phyloP scores from a whole-genome alignment of 2,329 filamentous ascomycete species.

The Myriosclerotinia curreyana region DNA sequence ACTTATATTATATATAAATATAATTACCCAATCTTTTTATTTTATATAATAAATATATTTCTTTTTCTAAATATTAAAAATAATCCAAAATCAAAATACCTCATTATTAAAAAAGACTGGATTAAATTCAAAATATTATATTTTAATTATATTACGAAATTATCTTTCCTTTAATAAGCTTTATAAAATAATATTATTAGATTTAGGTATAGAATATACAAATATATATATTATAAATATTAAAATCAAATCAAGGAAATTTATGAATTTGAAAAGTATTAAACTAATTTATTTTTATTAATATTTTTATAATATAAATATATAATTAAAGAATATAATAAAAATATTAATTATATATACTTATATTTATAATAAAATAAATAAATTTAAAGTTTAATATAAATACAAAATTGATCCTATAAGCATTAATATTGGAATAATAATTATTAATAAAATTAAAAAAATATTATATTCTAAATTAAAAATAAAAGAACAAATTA shows the following conservation, averaged over 20 bases:
- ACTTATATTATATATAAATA: too few species aligned
- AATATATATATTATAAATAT: not conserved
- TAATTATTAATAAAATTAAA: not conserved
- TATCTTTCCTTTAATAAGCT: not conserved
- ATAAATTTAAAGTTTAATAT: constrained; percentile 4
- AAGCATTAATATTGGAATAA: not conserved
- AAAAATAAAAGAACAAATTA: not conserved
- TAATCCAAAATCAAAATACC: not conserved
- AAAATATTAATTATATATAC: not conserved
- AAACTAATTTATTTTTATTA: not conserved
- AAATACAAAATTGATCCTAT: not conserved
- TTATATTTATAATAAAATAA: not conserved
- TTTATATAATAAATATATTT: not conserved
- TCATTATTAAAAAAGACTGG: not conserved
- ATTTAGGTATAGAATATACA: not conserved
- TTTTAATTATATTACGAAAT: not conserved
- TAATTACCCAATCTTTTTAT: not conserved
- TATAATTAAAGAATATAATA: not conserved
- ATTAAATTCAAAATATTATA: not conserved
- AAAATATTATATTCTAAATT: not conserved
- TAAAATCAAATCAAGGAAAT: not conserved
- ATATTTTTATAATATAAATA: not conserved
- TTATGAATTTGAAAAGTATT: not conserved
- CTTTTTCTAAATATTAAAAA: not conserved
- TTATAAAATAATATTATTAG: not conserved